Percentiles rank a stretch among this genome's conserved stretches.
Conservation (phyloP, 192 early-diverging fungal species). For the Gigaspora rosea region DNA sequence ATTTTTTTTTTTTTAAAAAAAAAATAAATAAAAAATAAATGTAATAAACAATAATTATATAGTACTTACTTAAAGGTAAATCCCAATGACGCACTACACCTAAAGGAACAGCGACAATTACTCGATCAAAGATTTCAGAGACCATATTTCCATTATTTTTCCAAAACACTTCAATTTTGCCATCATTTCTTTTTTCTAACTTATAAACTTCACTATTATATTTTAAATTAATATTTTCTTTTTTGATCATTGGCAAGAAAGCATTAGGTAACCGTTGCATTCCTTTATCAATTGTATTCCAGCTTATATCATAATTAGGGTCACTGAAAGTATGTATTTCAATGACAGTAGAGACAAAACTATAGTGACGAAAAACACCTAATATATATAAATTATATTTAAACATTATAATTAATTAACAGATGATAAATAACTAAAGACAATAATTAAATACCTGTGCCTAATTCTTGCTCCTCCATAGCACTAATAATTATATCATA, state of each 20-base stretch:
- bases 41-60: background rate
- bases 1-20: too few species aligned
- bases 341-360: background rate
- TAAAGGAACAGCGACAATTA: constrained; percentile 37
- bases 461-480: background rate
- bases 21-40: background rate
- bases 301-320: background rate
- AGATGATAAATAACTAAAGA: too few species aligned
- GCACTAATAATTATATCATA: background rate
- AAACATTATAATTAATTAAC: too few species aligned
- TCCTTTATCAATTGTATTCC: constrained; percentile 38
- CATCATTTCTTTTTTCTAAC: constrained; percentile 3
- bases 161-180: constrained; percentile 33
- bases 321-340: constrained; percentile 19
- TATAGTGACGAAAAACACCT: too few species aligned
- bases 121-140: constrained; percentile 26
- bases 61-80: constrained; percentile 23
- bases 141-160: background rate
- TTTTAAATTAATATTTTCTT: constrained; percentile 20
- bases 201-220: constrained; percentile 33
- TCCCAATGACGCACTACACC: constrained; percentile 38
- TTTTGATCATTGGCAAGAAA: constrained; percentile 23
- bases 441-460: background rate
- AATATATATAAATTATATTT: too few species aligned
- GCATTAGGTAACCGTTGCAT: constrained; percentile 39